Evolutionary conservation across 192 early-diverging fungal species (phyloP).

Genomic region (Obelidium mucronatum): DNA sequence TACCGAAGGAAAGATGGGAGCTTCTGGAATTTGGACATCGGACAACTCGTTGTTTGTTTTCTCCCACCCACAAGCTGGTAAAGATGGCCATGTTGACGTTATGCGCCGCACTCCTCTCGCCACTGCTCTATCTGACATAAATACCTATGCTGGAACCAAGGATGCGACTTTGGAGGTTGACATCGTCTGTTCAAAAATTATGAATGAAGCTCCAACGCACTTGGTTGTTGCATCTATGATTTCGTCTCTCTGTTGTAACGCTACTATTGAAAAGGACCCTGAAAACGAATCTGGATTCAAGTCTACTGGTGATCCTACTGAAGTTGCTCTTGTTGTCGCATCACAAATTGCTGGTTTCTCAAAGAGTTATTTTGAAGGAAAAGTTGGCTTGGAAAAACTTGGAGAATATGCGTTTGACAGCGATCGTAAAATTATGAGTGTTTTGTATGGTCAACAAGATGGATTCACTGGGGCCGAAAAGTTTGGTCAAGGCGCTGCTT

Average conservation of each 20-base stretch:
- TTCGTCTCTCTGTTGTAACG: constrained; percentile 87
- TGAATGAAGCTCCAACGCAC: constrained; percentile 46
- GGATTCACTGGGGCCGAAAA: constrained; percentile 19
- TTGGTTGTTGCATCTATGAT: constrained; percentile 74
- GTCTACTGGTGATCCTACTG: constrained; percentile 87
- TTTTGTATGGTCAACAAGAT: constrained; percentile 64
- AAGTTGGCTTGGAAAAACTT: constrained; percentile 68
- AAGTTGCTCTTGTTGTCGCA: constrained; percentile 88
- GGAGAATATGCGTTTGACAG: constrained; percentile 91
- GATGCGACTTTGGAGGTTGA: neutral
- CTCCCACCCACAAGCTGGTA: constrained; percentile 49
- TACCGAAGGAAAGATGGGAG: constrained; percentile 98
- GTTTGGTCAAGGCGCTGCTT: constrained; percentile 43
- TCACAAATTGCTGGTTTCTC: constrained; percentile 83
- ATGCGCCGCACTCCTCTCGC: constrained; percentile 21
- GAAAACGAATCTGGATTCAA: constrained; percentile 69
- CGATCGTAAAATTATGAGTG: constrained; percentile 96
- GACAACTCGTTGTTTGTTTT: constrained; percentile 75
- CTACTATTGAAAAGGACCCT: constrained; percentile 67
- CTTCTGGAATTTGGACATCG: constrained; percentile 83
- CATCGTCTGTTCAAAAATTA: neutral
- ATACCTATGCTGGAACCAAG: neutral
- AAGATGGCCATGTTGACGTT: constrained; percentile 48
- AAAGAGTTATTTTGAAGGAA: constrained; percentile 63
- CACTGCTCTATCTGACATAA: constrained; percentile 19